These are phyloP conservation scores for Limnomonas spitsbergensis DNA, from an alignment of 139 green algal species.

Conservation along the genomic window DNA sequence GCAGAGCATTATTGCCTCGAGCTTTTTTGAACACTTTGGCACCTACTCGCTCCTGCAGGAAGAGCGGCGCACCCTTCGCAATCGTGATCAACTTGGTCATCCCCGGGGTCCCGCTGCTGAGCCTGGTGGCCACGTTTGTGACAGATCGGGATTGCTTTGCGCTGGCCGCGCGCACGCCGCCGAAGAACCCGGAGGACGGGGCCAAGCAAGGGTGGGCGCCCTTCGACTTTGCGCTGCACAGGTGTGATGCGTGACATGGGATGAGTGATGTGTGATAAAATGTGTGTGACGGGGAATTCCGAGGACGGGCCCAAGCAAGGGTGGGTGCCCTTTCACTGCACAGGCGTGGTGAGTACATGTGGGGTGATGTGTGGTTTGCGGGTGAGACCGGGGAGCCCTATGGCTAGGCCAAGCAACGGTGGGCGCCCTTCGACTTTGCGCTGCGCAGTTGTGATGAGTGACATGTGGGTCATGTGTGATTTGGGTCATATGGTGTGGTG, in stretches of 20 bases:
- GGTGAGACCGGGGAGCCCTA: slow-evolving; percentile 17
- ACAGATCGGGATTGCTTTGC: slow-evolving; percentile 41
- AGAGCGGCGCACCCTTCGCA: slow-evolving; percentile 33
- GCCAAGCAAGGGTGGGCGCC: slow-evolving; percentile 52
- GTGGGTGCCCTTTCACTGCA: slow-evolving; percentile 63
- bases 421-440: not conserved
- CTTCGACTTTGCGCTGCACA: slow-evolving; percentile 59
- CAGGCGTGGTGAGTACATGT: too few species aligned
- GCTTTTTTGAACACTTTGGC: too few species aligned
- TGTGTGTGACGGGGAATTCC: slow-evolving; percentile 15
- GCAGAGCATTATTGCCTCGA: too few species aligned
- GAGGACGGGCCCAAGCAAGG: slow-evolving; percentile 40
- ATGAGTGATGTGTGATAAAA: too few species aligned
- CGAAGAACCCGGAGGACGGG: slow-evolving; percentile 28
- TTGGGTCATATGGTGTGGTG: too few species aligned
- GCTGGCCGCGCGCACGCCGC: not conserved
- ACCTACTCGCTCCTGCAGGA: not conserved
- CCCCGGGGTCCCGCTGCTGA: slow-evolving; percentile 51
- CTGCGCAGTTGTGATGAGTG: not conserved
- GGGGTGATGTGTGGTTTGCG: slow-evolving; percentile 38
- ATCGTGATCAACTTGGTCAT: slow-evolving; percentile 66
- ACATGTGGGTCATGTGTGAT: not conserved
- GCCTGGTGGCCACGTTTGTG: slow-evolving; percentile 56
- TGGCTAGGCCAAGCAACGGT: slow-evolving; percentile 17
- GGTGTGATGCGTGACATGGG: slow-evolving; percentile 24